Evolutionary conservation across 192 early-diverging fungal genomes (phyloP).

Genomic region (Jimgerdemannia lactiflua): DNA sequence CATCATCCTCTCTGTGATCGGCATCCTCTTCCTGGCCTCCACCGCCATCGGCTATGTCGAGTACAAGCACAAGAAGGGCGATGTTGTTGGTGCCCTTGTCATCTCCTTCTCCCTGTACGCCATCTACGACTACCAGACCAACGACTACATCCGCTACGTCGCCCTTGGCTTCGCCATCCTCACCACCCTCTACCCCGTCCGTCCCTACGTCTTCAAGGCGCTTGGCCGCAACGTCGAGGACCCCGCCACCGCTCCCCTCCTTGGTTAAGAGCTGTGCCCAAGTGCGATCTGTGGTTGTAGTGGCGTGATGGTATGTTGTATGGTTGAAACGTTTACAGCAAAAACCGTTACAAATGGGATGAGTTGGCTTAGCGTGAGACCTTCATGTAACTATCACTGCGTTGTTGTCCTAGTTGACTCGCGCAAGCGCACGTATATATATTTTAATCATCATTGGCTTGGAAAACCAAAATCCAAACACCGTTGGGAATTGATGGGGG

Average conservation of each 20-base stretch:
- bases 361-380: too few relatives aligned
- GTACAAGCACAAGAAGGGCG: slow-evolving; percentile 51
- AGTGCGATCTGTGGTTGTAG: too few relatives aligned
- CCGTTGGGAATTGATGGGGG: too few relatives aligned
- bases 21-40: slow-evolving; percentile 48
- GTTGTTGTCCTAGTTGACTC: too few relatives aligned
- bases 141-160: slow-evolving; percentile 38
- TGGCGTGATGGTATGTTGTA: too few relatives aligned
- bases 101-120: slow-evolving; percentile 55
- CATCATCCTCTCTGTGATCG: slow-evolving; percentile 44
- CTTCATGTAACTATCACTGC: too few relatives aligned
- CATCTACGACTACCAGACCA: slow-evolving; percentile 39
- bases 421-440: too few relatives aligned
- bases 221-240: slow-evolving; percentile 25
- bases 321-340: too few relatives aligned
- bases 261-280: slow-evolving; percentile 35
- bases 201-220: slow-evolving; percentile 33
- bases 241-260: slow-evolving; percentile 37
- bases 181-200: slow-evolving; percentile 38
- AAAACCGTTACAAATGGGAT: too few relatives aligned
- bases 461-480: too few relatives aligned
- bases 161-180: slow-evolving; percentile 42
- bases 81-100: slow-evolving; percentile 61
- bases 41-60: slow-evolving; percentile 63
- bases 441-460: too few relatives aligned